Base-by-base conservation (phyloP, 345 rosid species). In the Pugionium dolabratum region DNA sequence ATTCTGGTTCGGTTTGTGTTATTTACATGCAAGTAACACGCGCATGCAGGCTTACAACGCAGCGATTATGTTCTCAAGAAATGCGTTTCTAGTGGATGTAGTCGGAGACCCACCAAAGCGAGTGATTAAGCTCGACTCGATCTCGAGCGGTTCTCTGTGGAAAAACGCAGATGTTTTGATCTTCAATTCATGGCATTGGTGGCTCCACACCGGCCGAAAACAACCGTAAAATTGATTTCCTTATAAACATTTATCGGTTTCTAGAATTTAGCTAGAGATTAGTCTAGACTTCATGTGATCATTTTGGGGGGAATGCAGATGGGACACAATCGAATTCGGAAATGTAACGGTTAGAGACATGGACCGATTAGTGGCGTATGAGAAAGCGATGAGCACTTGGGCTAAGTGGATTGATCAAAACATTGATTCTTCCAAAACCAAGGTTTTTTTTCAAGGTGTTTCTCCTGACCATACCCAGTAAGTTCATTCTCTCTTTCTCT, bases 181-280 rank as follows among this genome's bases (percentile, higher is more conserved):
- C 53, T 92, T 89, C 75, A 76, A 92, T 45, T 57, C 95, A 2
- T 92, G 98, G 98, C 98, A 92, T 54, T 92, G 96, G 98, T 92
- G 98, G 98, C 88, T 85, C 60, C 98, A 92, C 66, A 77, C 83
- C 0, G 87, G 78, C 25, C 70, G 83, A 58, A 89, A 92, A 61
- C 98, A 92, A 69, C 86, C 90, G 86, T 92, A 75, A 39, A 79
- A 18, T 0, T 3, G 1, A 40, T 40, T n/a, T 40, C 44, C 0
- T 6, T 18, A 1, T 42, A 7, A 4, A 10, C 3, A 10, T 41
- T 4, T 10, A 26, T 29, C 39, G 2, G 11, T 10, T 40, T 57
- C 1, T 10, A 42, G 3, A 10, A 33, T 11, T 6, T 41, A 9
- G 11, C 3, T 5, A 9, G 47, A 57, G 46, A 57, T 27, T 47